Conservation (phyloP, 2,329 filamentous ascomycete species). For the Colletotrichum chrysophilum region DNA sequence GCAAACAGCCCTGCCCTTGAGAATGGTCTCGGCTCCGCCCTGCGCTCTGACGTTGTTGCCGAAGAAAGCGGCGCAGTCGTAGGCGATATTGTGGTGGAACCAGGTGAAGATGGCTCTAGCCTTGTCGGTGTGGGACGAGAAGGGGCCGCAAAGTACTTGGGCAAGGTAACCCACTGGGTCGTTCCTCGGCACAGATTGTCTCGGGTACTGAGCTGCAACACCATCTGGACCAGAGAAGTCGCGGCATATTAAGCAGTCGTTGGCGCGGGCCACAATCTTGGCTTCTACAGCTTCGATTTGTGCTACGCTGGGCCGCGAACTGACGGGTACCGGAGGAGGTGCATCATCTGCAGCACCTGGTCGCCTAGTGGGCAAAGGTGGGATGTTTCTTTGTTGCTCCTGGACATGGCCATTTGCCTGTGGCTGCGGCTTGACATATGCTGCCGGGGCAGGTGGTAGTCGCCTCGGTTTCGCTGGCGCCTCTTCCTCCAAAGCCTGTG, state of each 20-base stretch:
- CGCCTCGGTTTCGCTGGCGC: conserved; percentile 13
- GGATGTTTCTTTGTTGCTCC: conserved; percentile 16
- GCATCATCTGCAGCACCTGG: conserved; percentile 29
- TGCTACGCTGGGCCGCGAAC: conserved; percentile 56
- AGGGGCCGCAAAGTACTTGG: conserved; percentile 76
- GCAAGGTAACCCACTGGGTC: conserved; percentile 78
- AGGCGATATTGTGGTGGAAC: conserved; percentile 92
- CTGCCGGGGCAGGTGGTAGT: conserved; percentile 16
- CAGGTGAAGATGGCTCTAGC: conserved; percentile 92
- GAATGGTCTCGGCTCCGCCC: conserved; percentile 75
- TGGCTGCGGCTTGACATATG: conserved; percentile 8
- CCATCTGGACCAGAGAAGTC: conserved; percentile 85
- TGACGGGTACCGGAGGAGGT: conserved; percentile 58
- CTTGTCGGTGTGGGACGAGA: conserved; percentile 86
- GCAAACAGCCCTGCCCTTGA: conserved; percentile 84
- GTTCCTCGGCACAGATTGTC: conserved; percentile 68
- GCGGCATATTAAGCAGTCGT: conserved; percentile 78
- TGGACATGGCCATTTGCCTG: conserved; percentile 26
- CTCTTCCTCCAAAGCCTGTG: background rate
- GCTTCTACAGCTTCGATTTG: conserved; percentile 52
- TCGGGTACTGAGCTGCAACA: conserved; percentile 79
- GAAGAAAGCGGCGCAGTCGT: conserved; percentile 84
- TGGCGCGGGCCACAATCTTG: conserved; percentile 31
- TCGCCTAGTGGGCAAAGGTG: conserved; percentile 18
- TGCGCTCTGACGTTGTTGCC: conserved; percentile 69